These are phyloP conservation scores for Exophiala sp. DNA, from an alignment of 2,329 filamentous ascomycete genomes.

Conservation along the genomic window DNA sequence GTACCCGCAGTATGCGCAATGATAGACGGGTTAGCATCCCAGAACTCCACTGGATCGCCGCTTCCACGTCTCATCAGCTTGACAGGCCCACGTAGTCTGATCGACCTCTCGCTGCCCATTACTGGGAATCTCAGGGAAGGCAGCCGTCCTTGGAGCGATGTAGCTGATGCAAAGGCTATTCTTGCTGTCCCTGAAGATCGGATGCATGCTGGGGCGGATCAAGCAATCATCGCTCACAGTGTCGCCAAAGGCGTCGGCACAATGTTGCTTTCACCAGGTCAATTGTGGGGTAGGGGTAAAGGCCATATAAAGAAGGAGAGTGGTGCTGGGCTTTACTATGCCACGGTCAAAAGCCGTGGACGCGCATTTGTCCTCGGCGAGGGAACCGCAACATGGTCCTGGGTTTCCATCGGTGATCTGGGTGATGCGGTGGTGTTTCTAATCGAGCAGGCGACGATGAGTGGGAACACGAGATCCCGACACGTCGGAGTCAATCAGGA, in stretches of 20 bases:
- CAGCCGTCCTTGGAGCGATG: background rate
- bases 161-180: background rate
- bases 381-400: background rate
- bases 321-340: background rate
- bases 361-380: background rate
- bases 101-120: background rate
- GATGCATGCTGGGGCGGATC: background rate
- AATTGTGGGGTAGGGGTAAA: background rate
- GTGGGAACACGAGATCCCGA: background rate
- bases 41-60: background rate
- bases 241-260: background rate
- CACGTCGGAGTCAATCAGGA: background rate
- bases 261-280: background rate
- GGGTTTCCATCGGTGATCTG: background rate
- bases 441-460: background rate
- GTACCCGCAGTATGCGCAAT: background rate
- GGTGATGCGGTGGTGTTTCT: background rate
- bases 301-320: background rate
- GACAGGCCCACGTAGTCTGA: background rate
- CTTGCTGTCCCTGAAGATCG: background rate
- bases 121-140: background rate
- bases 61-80: background rate
- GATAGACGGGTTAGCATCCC: background rate
- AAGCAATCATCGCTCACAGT: background rate
- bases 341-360: background rate